These are phyloP conservation scores for Ceratocystis variospora DNA, from an alignment of 2,329 filamentous ascomycete species.

Conservation along the genomic window DNA sequence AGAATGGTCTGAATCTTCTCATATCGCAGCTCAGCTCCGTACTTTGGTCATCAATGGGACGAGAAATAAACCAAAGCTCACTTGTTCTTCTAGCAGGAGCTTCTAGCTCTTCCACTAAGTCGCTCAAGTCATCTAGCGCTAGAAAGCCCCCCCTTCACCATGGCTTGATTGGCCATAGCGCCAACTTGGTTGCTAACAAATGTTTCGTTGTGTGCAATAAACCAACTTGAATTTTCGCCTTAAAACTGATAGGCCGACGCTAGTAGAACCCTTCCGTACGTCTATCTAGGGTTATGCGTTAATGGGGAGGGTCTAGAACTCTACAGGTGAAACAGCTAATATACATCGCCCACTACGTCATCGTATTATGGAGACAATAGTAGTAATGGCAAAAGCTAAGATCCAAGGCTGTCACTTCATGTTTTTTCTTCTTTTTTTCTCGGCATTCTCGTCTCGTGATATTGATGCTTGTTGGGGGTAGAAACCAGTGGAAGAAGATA, in stretches of 20 bases:
- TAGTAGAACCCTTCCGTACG: neutral
- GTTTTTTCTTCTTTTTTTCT: no score
- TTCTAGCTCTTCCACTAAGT: neutral
- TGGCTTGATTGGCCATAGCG: neutral
- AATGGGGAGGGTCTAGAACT: neutral
- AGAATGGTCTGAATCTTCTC: no score
- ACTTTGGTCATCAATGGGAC: no score
- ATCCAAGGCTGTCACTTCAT: neutral
- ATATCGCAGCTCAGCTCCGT: no score
- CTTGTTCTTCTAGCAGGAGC: neutral
- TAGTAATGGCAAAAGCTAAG: no score
- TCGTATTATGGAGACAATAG: neutral
- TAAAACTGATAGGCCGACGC: neutral
- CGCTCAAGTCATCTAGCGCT: neutral
- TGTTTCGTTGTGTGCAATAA: neutral
- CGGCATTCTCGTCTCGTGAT: no score
- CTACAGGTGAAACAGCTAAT: neutral
- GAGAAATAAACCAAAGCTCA: no score
- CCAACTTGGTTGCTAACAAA: neutral
- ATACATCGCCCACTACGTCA: neutral
- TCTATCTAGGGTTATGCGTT: neutral
- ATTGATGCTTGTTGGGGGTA: no score
- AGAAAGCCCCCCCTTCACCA: neutral
- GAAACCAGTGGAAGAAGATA: no score
- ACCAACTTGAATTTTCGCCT: no score